Percentiles rank a stretch among this genome's conserved stretches.
phyloP scores from a whole-genome alignment of 495 filamentous ascomycete species.

The Hypoxylon intermedium region DNA sequence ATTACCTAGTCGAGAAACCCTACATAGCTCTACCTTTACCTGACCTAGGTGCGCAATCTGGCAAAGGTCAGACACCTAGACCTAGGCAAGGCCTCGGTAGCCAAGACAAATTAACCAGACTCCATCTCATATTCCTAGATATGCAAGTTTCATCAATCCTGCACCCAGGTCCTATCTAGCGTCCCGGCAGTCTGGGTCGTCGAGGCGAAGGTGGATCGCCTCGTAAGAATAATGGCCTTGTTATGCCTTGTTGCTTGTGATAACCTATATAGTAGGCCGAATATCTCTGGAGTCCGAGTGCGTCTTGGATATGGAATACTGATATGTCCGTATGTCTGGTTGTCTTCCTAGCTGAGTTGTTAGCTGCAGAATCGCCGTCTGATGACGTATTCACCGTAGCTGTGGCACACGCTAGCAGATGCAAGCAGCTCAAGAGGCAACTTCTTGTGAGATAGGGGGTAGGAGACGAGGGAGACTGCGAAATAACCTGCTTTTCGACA shows the following conservation, averaged over 20 bases:
- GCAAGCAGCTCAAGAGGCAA: background rate
- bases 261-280: too few relatives aligned
- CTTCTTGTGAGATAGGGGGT: too few relatives aligned
- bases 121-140: background rate
- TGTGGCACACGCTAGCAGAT: slow-evolving; percentile 13
- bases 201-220: background rate
- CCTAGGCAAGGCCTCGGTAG: too few relatives aligned
- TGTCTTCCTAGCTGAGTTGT: too few relatives aligned
- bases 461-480: background rate
- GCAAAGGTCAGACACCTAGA: too few relatives aligned
- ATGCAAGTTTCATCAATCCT: background rate
- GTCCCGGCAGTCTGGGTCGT: background rate
- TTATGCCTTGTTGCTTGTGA: background rate
- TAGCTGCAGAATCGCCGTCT: slow-evolving; percentile 2
- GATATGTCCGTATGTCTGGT: too few relatives aligned
- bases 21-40: too few relatives aligned
- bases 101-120: too few relatives aligned
- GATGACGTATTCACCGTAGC: slow-evolving; percentile 21
- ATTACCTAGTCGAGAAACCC: too few relatives aligned
- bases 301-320: too few relatives aligned
- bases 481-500: slow-evolving; percentile 3
- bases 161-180: background rate
- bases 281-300: too few relatives aligned
- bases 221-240: background rate
- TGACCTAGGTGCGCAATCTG: too few relatives aligned